Percentiles rank a stretch among this genome's conserved stretches.
Conservation (phyloP, 345 rosid genomes). For the Salix purpurea region DNA sequence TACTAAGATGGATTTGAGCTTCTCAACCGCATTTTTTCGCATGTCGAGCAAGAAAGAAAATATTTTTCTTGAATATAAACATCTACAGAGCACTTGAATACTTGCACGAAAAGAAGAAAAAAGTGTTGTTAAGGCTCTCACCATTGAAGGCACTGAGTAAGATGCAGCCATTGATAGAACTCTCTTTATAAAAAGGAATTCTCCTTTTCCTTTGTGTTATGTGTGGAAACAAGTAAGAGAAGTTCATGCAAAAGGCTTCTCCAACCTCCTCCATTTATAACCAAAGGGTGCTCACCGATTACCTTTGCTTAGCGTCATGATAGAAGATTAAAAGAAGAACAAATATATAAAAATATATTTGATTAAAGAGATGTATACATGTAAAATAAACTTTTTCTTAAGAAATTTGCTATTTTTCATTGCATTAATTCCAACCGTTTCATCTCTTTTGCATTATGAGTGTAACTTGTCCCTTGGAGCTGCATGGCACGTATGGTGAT, state of each 20-base stretch:
- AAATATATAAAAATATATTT: neutral
- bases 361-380: neutral
- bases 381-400: no score
- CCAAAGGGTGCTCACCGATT: neutral
- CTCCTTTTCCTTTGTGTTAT: neutral
- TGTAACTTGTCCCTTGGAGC: slow-evolving; percentile 32
- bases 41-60: neutral
- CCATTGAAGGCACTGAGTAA: slow-evolving; percentile 86
- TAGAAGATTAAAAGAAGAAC: no score
- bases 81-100: no score
- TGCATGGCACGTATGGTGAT: slow-evolving; percentile 40
- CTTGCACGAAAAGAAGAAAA: neutral
- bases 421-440: no score
- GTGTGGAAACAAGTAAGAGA: slow-evolving; percentile 18
- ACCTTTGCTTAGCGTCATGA: no score
- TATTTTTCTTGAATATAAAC: no score
- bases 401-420: no score
- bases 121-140: slow-evolving; percentile 17
- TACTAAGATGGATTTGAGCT: neutral
- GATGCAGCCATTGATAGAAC: slow-evolving; percentile 85
- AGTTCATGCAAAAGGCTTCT: slow-evolving; percentile 26
- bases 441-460: neutral
- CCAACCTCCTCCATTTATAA: slow-evolving; percentile 40
- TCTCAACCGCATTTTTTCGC: neutral
- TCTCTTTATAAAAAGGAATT: slow-evolving; percentile 2